A percentile compares a stretch with the other conserved stretches of the same genome.
Evolutionary conservation across 345 rosid species (phyloP).

Genomic region (Abelmoschus esculentus): DNA sequence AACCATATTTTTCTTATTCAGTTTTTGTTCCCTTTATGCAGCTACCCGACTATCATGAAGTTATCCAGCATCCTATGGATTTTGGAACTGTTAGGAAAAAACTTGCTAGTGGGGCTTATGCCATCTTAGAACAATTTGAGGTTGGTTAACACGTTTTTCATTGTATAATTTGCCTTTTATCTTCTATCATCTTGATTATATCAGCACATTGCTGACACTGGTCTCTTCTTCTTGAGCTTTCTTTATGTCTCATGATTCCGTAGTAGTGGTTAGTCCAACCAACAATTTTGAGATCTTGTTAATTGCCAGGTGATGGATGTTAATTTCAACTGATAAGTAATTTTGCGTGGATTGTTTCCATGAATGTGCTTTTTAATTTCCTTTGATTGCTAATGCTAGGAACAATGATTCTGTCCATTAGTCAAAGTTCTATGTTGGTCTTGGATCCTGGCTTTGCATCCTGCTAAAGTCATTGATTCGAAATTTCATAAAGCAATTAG

Average conservation of each 20-base stretch:
- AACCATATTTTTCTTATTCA: not conserved
- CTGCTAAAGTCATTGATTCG: not conserved
- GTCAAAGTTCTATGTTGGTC: not conserved
- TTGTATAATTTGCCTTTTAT: not conserved
- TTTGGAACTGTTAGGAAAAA: constrained; percentile 64
- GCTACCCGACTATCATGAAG: constrained; percentile 87
- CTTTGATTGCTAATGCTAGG: not conserved
- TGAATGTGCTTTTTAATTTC: not conserved
- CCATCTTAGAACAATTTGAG: constrained; percentile 76
- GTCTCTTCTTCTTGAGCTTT: constrained; percentile 1
- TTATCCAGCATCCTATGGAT: constrained; percentile 83
- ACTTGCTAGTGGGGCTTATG: constrained; percentile 47
- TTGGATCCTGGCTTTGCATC: not conserved
- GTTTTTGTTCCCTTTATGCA: constrained; percentile 23
- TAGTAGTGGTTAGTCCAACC: not conserved
- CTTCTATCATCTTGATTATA: not conserved
- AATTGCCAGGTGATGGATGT: not conserved
- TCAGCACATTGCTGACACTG: not conserved
- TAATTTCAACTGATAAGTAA: not conserved
- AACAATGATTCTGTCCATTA: not conserved
- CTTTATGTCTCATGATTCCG: not conserved
- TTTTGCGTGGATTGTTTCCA: not conserved
- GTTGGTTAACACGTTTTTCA: constrained; percentile 28
- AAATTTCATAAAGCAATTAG: not conserved
- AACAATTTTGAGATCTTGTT: not conserved